Evolutionary conservation across 352 stramenopile genomes (phyloP).

Genomic region (Phytophthora foliorum): DNA sequence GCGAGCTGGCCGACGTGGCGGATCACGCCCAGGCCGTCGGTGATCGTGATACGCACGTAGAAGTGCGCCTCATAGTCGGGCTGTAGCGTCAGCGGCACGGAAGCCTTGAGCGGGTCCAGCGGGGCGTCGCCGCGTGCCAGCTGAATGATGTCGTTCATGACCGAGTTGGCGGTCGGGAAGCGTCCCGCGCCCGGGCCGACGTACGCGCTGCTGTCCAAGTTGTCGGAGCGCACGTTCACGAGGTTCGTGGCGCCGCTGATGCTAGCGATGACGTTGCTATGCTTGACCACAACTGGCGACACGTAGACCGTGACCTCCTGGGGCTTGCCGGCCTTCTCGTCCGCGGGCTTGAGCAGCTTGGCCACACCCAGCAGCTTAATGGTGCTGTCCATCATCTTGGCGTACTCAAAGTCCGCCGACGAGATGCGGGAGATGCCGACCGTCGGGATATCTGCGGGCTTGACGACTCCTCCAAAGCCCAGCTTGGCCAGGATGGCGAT

Average conservation of each 20-base stretch:
- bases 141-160: conserved; percentile 96
- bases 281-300: conserved; percentile 93
- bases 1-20: conserved; percentile 94
- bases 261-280: conserved; percentile 90
- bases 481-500: conserved; percentile 97
- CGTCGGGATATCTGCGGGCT: conserved; percentile 90
- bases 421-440: conserved; percentile 94
- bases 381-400: conserved; percentile 95
- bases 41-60: conserved; percentile 96
- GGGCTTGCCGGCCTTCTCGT: conserved; percentile 70
- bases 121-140: conserved; percentile 89
- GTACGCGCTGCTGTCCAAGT: conserved; percentile 93
- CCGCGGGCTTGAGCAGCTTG: conserved; percentile 81
- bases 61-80: conserved; percentile 94
- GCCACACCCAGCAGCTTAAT: conserved; percentile 96
- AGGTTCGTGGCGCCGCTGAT: conserved; percentile 93
- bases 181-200: conserved; percentile 94
- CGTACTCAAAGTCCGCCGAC: conserved; percentile 96
- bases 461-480: conserved; percentile 93
- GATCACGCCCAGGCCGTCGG: conserved; percentile 95
- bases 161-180: conserved; percentile 96
- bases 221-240: conserved; percentile 91
- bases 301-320: conserved; percentile 95
- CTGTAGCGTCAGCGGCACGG: conserved; percentile 72
- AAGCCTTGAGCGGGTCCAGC: conserved; percentile 88